A percentile compares a stretch with the other conserved stretches of the same genome.
These are phyloP conservation scores for Saccharomycopsis capsularis DNA, from an alignment of 805 yeast genomes.

Conservation along the genomic window DNA sequence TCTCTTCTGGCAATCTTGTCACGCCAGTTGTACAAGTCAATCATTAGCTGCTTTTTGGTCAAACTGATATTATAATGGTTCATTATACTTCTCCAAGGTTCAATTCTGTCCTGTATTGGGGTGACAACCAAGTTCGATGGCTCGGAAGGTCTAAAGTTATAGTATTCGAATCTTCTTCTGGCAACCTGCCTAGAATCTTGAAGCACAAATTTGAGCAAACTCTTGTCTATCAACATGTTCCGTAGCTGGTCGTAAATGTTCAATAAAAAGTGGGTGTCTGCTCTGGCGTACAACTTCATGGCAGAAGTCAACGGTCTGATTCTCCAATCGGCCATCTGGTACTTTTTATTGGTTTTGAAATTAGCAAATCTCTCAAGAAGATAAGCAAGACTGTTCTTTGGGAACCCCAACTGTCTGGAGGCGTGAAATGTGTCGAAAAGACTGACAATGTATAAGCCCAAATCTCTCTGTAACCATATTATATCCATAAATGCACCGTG, in stretches of 20 bases:
- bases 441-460: slow-evolving; percentile 84
- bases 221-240: slow-evolving; percentile 47
- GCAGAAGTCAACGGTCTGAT: slow-evolving; percentile 71
- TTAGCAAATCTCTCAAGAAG: slow-evolving; percentile 72
- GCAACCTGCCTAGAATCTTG: slow-evolving; percentile 76
- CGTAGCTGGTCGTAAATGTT: slow-evolving; percentile 72
- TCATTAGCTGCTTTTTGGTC: slow-evolving; percentile 48
- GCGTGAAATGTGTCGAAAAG: slow-evolving; percentile 93
- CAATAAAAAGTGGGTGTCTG: slow-evolving; percentile 89
- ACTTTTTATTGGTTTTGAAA: slow-evolving; percentile 86
- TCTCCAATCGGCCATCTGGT: slow-evolving; percentile 97
- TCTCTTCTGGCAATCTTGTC: slow-evolving; percentile 63
- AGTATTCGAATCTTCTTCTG: slow-evolving; percentile 70
- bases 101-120: slow-evolving; percentile 43
- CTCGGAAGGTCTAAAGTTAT: slow-evolving; percentile 48
- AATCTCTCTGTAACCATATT: slow-evolving; percentile 92
- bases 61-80: slow-evolving; percentile 57
- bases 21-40: slow-evolving; percentile 72
- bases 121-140: slow-evolving; percentile 35
- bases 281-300: slow-evolving; percentile 81
- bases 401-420: slow-evolving; percentile 67
- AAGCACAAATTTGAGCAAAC: slow-evolving; percentile 55
- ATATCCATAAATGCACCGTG: slow-evolving; percentile 98
- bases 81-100: slow-evolving; percentile 63
- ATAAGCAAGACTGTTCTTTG: slow-evolving; percentile 78